Base-by-base conservation (phyloP, 805 yeast genomes). In the Diddensiella caesifluorescens region DNA sequence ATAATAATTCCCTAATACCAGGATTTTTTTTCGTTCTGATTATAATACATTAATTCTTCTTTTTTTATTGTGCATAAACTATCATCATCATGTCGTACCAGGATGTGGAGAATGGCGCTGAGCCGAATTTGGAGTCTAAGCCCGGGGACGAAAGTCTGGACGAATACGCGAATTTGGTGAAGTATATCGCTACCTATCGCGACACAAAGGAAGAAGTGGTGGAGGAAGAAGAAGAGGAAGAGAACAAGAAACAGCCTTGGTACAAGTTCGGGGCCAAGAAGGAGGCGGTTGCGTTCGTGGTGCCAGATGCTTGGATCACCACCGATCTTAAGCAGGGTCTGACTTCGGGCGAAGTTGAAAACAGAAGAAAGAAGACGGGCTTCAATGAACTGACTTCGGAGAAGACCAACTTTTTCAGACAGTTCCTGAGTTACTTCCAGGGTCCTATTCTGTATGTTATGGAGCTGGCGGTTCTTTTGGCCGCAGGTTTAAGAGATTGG, bases 401-500 rank as follows among this genome's bases (percentile, higher is more conserved):
- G 68, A 71, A 77, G 59, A 89, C 82, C 70, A 82, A 82, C 73
- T 56, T 84, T 70, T 60, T 85, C 53, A 68, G 84, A 55, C 86
- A 85, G 75, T 83, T 86, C 68, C 60, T 83, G 57, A 75, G 80
- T 78, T 86, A 84, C 78, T 86, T 86, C 70, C 80, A 82, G 53
- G 95, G 95, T 70, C 95, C 95, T 55, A 84, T 86, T 68, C 92
- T 85, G 71, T 86, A 86, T 80, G 94, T 84, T 63, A 86, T 86
- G 95, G 95, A 86, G 73, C 84, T 89, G 60, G 95, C 95, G 62
- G 95, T 94, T 57, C 73, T 83, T 51, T 73, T 86, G 68, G 95
- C 95, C 61, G 95, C 95, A 53, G 95, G 95, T 84, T 74, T 86
- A 59, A 87, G 87, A 74, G 95, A 87, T 75, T 87, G 96, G 96